Percentiles rank a stretch among this genome's conserved stretches.
These are phyloP conservation scores for Mucor plumbeus DNA, from an alignment of 371 early-diverging fungal genomes.

Conservation along the genomic window DNA sequence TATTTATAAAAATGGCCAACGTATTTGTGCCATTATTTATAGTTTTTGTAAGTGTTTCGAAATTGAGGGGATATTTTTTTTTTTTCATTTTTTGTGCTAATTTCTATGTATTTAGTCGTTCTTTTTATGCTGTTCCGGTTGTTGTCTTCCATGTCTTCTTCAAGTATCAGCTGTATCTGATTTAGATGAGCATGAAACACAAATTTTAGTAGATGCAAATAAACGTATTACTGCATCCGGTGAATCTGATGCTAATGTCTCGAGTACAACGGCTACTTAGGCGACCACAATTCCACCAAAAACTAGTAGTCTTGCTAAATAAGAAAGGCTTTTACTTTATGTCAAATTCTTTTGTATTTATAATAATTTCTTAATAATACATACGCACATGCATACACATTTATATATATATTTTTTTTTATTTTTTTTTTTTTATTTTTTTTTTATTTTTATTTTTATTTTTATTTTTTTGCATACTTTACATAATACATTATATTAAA, in stretches of 20 bases:
- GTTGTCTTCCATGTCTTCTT: conserved; percentile 73
- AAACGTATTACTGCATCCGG: conserved; percentile 36
- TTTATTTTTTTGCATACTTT: background rate
- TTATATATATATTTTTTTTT: background rate
- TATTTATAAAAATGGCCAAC: conserved; percentile 57
- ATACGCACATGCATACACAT: background rate
- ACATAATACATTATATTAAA: background rate
- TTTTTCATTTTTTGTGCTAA: background rate
- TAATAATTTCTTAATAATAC: conserved; percentile 4
- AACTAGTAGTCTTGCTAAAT: background rate
- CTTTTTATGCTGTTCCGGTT: conserved; percentile 73
- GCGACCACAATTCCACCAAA: no score
- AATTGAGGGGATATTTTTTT: no score
- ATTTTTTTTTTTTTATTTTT: background rate
- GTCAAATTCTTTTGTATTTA: background rate
- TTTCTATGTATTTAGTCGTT: conserved; percentile 40
- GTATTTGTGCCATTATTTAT: conserved; percentile 87
- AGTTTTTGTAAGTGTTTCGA: conserved; percentile 51
- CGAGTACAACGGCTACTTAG: conserved; percentile 2
- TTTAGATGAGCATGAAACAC: conserved; percentile 35
- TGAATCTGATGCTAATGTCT: conserved; percentile 9
- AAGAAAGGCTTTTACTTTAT: background rate
- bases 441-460: background rate
- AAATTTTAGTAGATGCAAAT: conserved; percentile 28
- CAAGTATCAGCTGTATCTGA: conserved; percentile 40